Percentiles rank a stretch among this genome's conserved stretches.
phyloP scores from a whole-genome alignment of 2,329 filamentous ascomycete species.

The Hirsutella rhossiliensis region DNA sequence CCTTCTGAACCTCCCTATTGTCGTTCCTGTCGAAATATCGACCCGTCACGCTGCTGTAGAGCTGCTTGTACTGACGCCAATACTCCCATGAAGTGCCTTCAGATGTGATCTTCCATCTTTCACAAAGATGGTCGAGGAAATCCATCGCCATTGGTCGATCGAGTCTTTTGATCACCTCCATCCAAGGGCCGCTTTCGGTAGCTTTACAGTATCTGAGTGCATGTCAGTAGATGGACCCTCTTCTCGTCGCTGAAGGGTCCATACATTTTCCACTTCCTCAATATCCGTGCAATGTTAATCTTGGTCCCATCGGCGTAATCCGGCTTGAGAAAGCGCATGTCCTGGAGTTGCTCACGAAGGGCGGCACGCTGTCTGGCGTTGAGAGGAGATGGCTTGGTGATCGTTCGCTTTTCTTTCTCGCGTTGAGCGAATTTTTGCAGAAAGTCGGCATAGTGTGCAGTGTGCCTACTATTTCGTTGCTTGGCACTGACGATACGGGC shows the following conservation, averaged over 20 bases:
- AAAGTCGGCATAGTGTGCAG: not conserved
- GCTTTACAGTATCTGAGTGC: constrained; percentile 1
- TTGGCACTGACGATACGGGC: not conserved
- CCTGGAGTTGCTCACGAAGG: not conserved
- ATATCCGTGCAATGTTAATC: not conserved
- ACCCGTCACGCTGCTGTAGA: constrained; percentile 12
- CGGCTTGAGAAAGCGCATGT: not conserved
- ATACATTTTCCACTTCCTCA: not conserved
- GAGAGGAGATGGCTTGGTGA: not conserved
- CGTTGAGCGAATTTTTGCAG: not conserved
- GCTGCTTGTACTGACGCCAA: constrained; percentile 14
- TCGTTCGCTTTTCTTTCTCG: not conserved
- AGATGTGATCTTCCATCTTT: constrained; percentile 11
- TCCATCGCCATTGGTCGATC: constrained; percentile 9
- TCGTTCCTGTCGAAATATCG: constrained; percentile 12
- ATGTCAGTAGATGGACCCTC: not conserved
- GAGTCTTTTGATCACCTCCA: not conserved
- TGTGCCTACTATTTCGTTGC: not conserved
- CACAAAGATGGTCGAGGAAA: constrained; percentile 13
- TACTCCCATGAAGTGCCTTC: constrained; percentile 11
- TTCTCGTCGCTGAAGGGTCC: not conserved
- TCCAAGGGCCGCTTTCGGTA: not conserved
- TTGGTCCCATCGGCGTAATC: not conserved
- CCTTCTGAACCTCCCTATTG: constrained; percentile 14
- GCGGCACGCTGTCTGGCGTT: not conserved